Evolutionary conservation across 2,329 filamentous ascomycete genomes (phyloP).

Genomic region (Aureobasidium sp.): DNA sequence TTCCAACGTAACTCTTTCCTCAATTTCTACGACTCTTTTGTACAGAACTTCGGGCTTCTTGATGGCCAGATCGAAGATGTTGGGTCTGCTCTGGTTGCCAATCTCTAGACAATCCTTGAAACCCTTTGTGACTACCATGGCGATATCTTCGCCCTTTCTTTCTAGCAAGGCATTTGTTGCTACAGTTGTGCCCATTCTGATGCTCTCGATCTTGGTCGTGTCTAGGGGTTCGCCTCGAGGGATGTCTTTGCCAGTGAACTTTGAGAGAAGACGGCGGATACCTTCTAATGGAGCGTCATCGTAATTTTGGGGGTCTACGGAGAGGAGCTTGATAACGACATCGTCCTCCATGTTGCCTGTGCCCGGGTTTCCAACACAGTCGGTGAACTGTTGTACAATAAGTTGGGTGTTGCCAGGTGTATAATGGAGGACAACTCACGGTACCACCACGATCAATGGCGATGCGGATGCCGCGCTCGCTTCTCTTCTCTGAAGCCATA

Average conservation of each 20-base stretch:
- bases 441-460: slow-evolving; percentile 70
- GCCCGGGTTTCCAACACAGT: slow-evolving; percentile 77
- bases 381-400: slow-evolving; percentile 54
- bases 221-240: slow-evolving; percentile 73
- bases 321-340: slow-evolving; percentile 79
- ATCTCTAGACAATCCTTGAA: slow-evolving; percentile 85
- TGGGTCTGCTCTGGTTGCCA: slow-evolving; percentile 81
- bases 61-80: slow-evolving; percentile 87
- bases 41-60: slow-evolving; percentile 82
- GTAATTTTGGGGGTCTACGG: slow-evolving; percentile 86
- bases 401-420: neutral
- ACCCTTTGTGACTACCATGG: slow-evolving; percentile 77
- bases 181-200: slow-evolving; percentile 93
- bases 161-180: slow-evolving; percentile 89
- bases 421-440: neutral
- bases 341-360: slow-evolving; percentile 63
- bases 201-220: slow-evolving; percentile 77
- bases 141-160: slow-evolving; percentile 82
- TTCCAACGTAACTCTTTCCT: slow-evolving; percentile 84
- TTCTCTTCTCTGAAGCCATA: slow-evolving; percentile 21
- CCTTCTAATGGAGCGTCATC: slow-evolving; percentile 85
- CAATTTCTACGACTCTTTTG: slow-evolving; percentile 76
- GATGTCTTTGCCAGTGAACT: slow-evolving; percentile 67
- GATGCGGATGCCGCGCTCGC: slow-evolving; percentile 59
- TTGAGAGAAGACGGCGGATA: slow-evolving; percentile 76